Percentiles rank a stretch among this genome's conserved stretches.
phyloP scores from a whole-genome alignment of 768 basidiomycete genomes.

The Amanita exitialis region DNA sequence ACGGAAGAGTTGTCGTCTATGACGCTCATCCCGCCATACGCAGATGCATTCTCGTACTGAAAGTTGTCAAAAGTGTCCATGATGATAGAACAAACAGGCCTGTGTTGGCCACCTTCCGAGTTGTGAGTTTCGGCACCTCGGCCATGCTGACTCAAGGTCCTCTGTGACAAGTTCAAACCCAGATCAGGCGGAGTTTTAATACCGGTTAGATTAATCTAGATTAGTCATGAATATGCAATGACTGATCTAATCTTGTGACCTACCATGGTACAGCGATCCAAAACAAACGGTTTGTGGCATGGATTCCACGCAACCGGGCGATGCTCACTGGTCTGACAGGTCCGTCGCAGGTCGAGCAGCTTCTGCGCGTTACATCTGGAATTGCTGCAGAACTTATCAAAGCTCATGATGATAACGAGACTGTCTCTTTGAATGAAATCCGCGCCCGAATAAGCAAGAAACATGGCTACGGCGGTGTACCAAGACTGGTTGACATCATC shows the following conservation, averaged over 20 bases:
- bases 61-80: constrained; percentile 86
- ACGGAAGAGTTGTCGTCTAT: constrained; percentile 77
- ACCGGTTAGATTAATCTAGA: too few species aligned
- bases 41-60: constrained; percentile 75
- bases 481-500: constrained; percentile 94
- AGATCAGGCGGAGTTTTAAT: neutral
- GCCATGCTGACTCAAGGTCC: neutral
- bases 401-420: constrained; percentile 67
- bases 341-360: constrained; percentile 82
- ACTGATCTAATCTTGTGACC: neutral
- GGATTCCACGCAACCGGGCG: too few species aligned
- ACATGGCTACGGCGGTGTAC: constrained; percentile 76
- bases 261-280: constrained; percentile 5
- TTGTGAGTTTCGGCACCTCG: constrained; percentile 1
- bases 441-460: constrained; percentile 88
- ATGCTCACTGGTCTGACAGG: constrained; percentile 23
- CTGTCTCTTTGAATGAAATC: constrained; percentile 81
- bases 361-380: constrained; percentile 86
- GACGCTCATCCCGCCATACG: constrained; percentile 65
- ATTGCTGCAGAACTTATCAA: constrained; percentile 92
- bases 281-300: neutral
- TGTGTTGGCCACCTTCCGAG: neutral
- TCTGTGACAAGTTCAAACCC: neutral
- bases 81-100: constrained; percentile 12
- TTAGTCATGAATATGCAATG: too few species aligned